Conservation (phyloP, 2,329 filamentous ascomycete species). For the Phymatotrichopsis omnivora region DNA sequence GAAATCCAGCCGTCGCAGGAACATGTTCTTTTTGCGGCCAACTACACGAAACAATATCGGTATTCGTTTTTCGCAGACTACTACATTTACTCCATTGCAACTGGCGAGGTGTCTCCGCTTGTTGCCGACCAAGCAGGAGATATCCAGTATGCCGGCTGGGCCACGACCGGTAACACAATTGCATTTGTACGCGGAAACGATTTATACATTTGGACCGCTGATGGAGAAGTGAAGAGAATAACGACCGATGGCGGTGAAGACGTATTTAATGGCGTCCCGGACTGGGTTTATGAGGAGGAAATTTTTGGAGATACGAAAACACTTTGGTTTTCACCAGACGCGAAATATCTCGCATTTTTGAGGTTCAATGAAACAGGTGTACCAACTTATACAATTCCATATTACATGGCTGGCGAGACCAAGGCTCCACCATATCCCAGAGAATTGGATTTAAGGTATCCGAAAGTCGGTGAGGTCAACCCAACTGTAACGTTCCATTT, state of each 20-base stretch:
- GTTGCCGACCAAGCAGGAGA: slow-evolving; percentile 51
- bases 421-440: slow-evolving; percentile 51
- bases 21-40: slow-evolving; percentile 52
- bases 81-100: slow-evolving; percentile 51
- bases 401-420: slow-evolving; percentile 50
- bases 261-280: slow-evolving; percentile 53
- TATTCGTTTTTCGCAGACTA: slow-evolving; percentile 60
- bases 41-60: slow-evolving; percentile 58
- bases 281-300: slow-evolving; percentile 54
- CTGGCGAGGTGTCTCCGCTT: slow-evolving; percentile 46
- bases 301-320: slow-evolving; percentile 44
- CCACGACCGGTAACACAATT: slow-evolving; percentile 48
- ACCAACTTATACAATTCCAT: slow-evolving; percentile 53
- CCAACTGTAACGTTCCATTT: slow-evolving; percentile 54
- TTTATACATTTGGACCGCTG: slow-evolving; percentile 49
- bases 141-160: slow-evolving; percentile 57
- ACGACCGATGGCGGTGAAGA: slow-evolving; percentile 52
- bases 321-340: slow-evolving; percentile 50
- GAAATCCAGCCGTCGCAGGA: slow-evolving; percentile 52
- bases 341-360: slow-evolving; percentile 45
- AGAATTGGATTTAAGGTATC: slow-evolving; percentile 55
- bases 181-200: slow-evolving; percentile 60
- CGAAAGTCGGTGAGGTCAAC: slow-evolving; percentile 58
- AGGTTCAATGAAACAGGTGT: slow-evolving; percentile 57
- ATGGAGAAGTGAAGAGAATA: slow-evolving; percentile 47